These are phyloP conservation scores for Talaromyces sp. DNA, from an alignment of 2,329 filamentous ascomycete species.

Conservation along the genomic window DNA sequence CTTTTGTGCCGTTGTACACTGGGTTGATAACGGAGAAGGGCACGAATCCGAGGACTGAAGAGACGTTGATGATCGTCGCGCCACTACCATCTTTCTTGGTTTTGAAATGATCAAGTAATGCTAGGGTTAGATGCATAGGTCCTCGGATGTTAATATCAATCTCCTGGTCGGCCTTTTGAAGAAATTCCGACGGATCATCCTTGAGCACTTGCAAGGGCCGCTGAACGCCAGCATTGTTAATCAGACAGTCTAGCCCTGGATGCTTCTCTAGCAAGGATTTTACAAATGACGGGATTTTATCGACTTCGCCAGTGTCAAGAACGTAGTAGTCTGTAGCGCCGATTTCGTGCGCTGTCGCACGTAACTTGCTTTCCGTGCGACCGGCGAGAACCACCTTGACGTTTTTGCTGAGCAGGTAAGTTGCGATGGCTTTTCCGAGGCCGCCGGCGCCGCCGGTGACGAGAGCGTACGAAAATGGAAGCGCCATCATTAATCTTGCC, in stretches of 20 bases:
- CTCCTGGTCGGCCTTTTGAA: background rate
- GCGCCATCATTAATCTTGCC: background rate
- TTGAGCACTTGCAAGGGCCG: constrained; percentile 3
- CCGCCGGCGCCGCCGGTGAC: background rate
- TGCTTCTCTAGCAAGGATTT: background rate
- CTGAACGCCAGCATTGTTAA: constrained; percentile 2
- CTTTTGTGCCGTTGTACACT: constrained; percentile 4
- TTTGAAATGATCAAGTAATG: background rate
- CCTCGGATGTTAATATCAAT: constrained; percentile 5
- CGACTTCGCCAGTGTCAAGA: background rate
- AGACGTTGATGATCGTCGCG: constrained; percentile 1
- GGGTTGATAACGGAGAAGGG: background rate
- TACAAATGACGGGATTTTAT: background rate
- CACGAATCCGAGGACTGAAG: background rate
- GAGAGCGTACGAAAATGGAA: background rate
- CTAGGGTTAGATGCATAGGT: constrained; percentile 1
- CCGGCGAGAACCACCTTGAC: background rate
- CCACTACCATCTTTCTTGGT: background rate
- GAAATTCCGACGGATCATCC: background rate
- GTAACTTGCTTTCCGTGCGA: constrained; percentile 2
- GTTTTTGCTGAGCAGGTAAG: background rate
- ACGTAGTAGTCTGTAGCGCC: background rate
- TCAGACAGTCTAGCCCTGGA: constrained; percentile 1
- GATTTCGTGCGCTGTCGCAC: background rate
- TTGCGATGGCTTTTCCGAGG: constrained; percentile 1